Base-by-base conservation (phyloP, 805 yeast genomes). In the Candida wancherniae region DNA sequence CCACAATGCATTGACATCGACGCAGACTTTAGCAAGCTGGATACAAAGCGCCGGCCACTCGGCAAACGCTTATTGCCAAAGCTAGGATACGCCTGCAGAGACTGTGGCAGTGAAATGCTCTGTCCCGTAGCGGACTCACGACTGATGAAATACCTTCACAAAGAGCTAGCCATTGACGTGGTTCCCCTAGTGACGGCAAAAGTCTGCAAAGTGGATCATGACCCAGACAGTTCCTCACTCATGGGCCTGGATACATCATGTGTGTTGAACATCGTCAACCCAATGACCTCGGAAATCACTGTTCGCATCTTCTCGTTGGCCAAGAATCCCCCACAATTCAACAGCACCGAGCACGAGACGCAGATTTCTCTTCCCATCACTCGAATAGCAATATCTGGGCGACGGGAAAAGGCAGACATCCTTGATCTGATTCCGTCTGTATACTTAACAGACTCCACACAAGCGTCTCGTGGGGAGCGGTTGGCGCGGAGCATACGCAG, bases 341-440 rank as follows among this genome's bases (percentile, higher is more conserved):
- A 46, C 9, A 25, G 32, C 3, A 33, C 29, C 5, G 25, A 16
- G n/a, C 14, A 15, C 11, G 14, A 21, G n/a, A 15, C 34, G 3
- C 20, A 33, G 5, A 27, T 37, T 3, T 39, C 42, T 6, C 32
- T 63, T 3, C 67, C 68, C 3, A 36, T 47, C 9, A 38, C 59
- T 0, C 40, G 48, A 4, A 34, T 55, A 22, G 31, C 31, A 1
- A 28, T 63, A 15, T 37, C 35, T 46, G 52, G 26, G 29, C 52
- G 28, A 31, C 40, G 18, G 19, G 45, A 28, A 29, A 48, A 23
- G 29, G 55, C 13, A 15, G 50, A 45, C 24, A 29, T 50, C 5
- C 44, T 62, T 13, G 54, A 61, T 20, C 40, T 55, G 1, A 51
- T 64, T 2, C 71, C 71, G 1, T 58, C 68, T 5, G 44, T 55